Evolutionary conservation across 305 asterid genomes (phyloP).

Genomic region (Solanum hybrid): DNA sequence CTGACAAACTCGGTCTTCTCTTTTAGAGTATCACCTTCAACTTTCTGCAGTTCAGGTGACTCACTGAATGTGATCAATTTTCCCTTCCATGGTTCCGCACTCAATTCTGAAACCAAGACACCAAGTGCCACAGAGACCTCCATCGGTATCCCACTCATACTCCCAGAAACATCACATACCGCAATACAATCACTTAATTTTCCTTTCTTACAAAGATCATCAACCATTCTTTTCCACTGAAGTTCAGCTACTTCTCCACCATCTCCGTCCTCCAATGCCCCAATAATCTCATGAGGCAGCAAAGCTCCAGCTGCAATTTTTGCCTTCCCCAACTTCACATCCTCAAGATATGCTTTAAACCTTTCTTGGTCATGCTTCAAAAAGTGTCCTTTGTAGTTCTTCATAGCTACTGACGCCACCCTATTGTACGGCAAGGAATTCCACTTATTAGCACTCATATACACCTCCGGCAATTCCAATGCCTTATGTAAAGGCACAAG

Average conservation of each 20-base stretch:
- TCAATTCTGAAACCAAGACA: conserved; percentile 27
- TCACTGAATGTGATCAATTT: conserved; percentile 26
- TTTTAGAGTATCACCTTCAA: conserved; percentile 12
- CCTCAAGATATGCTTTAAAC: conserved; percentile 21
- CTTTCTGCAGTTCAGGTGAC: conserved; percentile 20
- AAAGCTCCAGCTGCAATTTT: conserved; percentile 40
- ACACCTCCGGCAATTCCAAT: conserved; percentile 31
- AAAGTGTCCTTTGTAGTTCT: conserved; percentile 21
- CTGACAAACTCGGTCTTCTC: conserved; percentile 18
- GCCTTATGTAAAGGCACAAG: conserved; percentile 34
- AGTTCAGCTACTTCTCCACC: conserved; percentile 29
- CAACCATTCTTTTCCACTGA: conserved; percentile 39
- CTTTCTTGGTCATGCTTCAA: conserved; percentile 21
- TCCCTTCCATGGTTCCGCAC: conserved; percentile 44
- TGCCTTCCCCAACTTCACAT: conserved; percentile 29
- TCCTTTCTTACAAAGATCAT: conserved; percentile 24
- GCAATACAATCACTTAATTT: conserved; percentile 29
- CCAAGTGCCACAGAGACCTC: conserved; percentile 37
- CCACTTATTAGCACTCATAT: conserved; percentile 39
- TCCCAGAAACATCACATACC: conserved; percentile 31
- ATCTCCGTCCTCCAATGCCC: conserved; percentile 10
- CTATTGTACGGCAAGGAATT: conserved; percentile 20
- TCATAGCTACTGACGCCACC: conserved; percentile 38
- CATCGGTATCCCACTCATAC: conserved; percentile 29
- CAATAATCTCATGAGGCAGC: conserved; percentile 35